Base-by-base conservation (phyloP, 305 asterid species). In the Fraxinus sp. region DNA sequence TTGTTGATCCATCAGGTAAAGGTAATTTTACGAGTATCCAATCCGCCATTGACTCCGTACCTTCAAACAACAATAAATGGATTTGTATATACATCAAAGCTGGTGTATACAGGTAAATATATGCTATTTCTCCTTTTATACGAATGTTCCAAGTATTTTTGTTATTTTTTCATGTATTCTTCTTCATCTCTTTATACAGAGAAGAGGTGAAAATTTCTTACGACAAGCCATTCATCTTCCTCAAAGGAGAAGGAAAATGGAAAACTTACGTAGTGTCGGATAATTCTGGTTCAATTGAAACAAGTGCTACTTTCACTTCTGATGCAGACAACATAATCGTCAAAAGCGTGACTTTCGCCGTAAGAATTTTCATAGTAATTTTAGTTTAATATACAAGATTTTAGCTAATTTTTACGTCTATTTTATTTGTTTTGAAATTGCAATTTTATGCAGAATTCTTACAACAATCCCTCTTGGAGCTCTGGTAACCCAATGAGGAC, bases 41-140 rank as follows among this genome's bases (percentile, higher is more conserved):
- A 88, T 80, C 88, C 3, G 98, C 98, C 0, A 87, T 94, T 78
- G 80, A 93, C 78, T 77, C 78, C 14, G 83, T 93, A 22, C 97
- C 95, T 57, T 33, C 86, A 1, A 22, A 83, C 77, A 92, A 89
- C 79, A 33, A 9, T 1, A 20, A 74, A 0, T 93, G 98, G 98
- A 77, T 84, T n/a, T 88, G 91, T 36, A 86, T 94, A 39, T 79
- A 76, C 78, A 78, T 94, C 80, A 85, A 83, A 28, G 68, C 83
- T 80, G 91, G 91, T 64, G 16, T 57, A 1, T 90, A 90, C 30
- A 88, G 89, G 94, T 91, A 14, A 66, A 1, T 6, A 32, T 24
- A 6, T 36, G 2, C n/a, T 6, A 64, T 24, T 22, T 11, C 4
- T 13, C 26, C 16, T 36, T 46, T 14, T 73, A 73, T 16, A 35